These are phyloP conservation scores for Verticillium nubilum DNA, from an alignment of 2,329 filamentous ascomycete genomes.

Conservation along the genomic window DNA sequence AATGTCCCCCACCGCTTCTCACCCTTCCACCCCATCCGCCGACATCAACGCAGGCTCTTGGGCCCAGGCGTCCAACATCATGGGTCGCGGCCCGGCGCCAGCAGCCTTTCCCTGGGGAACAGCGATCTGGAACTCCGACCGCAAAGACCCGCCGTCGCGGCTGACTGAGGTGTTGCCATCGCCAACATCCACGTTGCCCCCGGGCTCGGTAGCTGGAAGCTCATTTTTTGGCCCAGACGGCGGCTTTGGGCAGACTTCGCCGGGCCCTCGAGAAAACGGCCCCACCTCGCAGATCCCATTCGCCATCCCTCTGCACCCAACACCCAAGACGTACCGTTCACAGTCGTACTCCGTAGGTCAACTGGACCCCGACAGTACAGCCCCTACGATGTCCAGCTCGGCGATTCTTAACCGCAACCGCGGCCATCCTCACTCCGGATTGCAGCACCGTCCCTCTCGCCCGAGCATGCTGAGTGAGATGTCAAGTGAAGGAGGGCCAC, in stretches of 20 bases:
- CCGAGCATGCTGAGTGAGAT: constrained; percentile 72
- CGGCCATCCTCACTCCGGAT: constrained; percentile 51
- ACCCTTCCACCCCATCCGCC: constrained; percentile 75
- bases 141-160: constrained; percentile 71
- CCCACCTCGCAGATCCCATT: constrained; percentile 71
- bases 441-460: constrained; percentile 77
- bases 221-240: constrained; percentile 46
- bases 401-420: constrained; percentile 48
- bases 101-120: constrained; percentile 66
- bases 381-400: constrained; percentile 37
- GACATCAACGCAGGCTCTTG: constrained; percentile 42
- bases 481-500: constrained; percentile 55
- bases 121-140: constrained; percentile 76
- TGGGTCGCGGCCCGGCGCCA: constrained; percentile 40
- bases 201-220: constrained; percentile 27
- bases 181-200: constrained; percentile 58
- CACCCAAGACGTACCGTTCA: constrained; percentile 87
- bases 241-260: constrained; percentile 41
- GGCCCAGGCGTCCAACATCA: constrained; percentile 43
- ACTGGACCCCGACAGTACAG: constrained; percentile 61
- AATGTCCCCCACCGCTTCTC: constrained; percentile 74
- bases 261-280: constrained; percentile 44
- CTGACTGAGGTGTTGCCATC: constrained; percentile 71
- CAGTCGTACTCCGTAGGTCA: constrained; percentile 97
- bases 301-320: constrained; percentile 81